These are phyloP conservation scores for Fusarium vanettenii DNA, from an alignment of 2,329 filamentous ascomycete genomes.

Conservation along the genomic window DNA sequence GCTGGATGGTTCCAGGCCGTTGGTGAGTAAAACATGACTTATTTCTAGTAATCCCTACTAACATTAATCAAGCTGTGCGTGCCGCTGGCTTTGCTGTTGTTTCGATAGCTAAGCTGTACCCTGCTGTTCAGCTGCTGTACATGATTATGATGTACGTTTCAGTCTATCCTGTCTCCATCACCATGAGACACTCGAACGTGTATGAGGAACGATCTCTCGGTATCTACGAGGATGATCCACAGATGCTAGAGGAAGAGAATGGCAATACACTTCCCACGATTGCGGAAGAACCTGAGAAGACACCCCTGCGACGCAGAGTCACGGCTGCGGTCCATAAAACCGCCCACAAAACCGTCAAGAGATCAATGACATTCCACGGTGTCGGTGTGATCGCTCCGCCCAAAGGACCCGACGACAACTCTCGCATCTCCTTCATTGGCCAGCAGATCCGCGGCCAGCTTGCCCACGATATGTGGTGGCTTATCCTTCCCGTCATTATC, in stretches of 20 bases:
- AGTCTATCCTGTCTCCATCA: conserved; percentile 71
- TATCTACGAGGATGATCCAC: conserved; percentile 59
- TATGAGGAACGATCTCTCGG: conserved; percentile 77
- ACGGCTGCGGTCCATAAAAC: conserved; percentile 48
- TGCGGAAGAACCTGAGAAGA: conserved; percentile 43
- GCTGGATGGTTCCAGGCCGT: conserved; percentile 75
- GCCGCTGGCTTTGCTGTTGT: conserved; percentile 76
- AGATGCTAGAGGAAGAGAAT: conserved; percentile 41
- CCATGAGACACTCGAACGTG: conserved; percentile 75
- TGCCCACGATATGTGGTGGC: conserved; percentile 75
- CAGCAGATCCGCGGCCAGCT: conserved; percentile 73
- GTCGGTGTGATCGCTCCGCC: conserved; percentile 51
- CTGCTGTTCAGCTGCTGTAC: conserved; percentile 70
- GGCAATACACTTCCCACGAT: conserved; percentile 35
- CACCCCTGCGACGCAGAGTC: conserved; percentile 32
- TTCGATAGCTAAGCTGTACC: conserved; percentile 65
- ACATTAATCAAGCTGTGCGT: conserved; percentile 62
- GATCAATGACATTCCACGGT: conserved; percentile 56
- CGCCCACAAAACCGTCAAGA: conserved; percentile 52
- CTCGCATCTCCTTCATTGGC: conserved; percentile 60
- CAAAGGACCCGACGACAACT: conserved; percentile 45
- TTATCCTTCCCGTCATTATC: conserved; percentile 69
- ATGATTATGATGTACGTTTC: conserved; percentile 76
- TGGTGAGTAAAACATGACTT: conserved; percentile 49
- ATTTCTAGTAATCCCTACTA: background rate